Conservation (phyloP, 257 asterid species). For the Nicotiana benthamiana region DNA sequence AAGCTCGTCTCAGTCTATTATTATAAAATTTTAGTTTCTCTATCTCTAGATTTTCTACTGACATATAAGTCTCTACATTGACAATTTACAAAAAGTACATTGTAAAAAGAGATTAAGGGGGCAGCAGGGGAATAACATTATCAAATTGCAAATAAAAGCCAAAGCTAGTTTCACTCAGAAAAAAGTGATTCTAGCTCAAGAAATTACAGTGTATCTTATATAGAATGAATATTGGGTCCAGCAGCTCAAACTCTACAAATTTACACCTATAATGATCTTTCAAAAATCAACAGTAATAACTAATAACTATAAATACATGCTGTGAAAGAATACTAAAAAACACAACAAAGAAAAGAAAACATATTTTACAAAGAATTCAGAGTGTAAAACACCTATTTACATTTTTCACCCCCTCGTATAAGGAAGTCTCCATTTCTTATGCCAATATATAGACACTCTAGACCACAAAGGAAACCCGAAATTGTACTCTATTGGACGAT, state of each 20-base stretch:
- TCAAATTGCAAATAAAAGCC: not conserved
- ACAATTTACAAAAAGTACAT: not conserved
- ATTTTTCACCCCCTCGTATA: constrained; percentile 23
- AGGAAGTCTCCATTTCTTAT: constrained; percentile 87
- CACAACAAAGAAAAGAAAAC: not conserved
- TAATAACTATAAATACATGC: not conserved
- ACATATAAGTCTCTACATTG: too few relatives aligned
- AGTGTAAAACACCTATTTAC: not conserved
- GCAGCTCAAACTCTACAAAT: not conserved
- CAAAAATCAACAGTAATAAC: not conserved
- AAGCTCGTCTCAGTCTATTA: not conserved
- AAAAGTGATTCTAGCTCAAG: not conserved
- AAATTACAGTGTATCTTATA: not conserved
- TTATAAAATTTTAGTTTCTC: not conserved
- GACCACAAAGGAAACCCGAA: constrained; percentile 91
- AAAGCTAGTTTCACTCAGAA: not conserved
- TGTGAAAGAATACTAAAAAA: not conserved
- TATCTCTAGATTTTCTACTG: too few relatives aligned
- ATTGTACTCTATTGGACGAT: constrained; percentile 59
- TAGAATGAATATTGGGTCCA: not conserved
- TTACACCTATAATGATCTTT: not conserved
- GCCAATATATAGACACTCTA: constrained; percentile 87
- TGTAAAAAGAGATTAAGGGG: too few relatives aligned
- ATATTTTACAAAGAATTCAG: not conserved
- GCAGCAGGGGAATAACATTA: too few relatives aligned